phyloP scores from a whole-genome alignment of 2,329 filamentous ascomycete species.

The Pestalotiopsis sp. region DNA sequence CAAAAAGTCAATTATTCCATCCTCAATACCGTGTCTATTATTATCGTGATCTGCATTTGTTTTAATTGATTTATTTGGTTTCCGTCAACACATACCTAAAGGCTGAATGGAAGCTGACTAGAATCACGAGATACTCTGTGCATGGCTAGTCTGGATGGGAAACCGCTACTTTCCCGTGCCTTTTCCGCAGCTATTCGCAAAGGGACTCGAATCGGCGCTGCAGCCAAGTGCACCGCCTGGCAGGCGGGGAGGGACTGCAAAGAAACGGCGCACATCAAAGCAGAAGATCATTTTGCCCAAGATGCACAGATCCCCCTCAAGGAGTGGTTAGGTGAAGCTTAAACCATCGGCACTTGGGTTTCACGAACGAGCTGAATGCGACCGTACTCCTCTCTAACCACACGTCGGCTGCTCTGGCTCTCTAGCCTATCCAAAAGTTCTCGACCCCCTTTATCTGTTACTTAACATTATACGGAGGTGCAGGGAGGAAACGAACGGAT shows the following conservation, averaged over 20 bases:
- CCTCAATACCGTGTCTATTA: neutral
- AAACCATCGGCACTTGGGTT: constrained; percentile 2
- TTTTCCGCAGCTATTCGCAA: constrained; percentile 1
- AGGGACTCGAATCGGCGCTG: neutral
- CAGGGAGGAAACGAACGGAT: neutral
- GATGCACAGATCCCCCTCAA: constrained; percentile 5
- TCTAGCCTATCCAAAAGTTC: neutral
- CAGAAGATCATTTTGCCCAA: neutral
- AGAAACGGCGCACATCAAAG: neutral
- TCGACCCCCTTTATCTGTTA: neutral
- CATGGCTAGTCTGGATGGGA: neutral
- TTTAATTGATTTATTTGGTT: neutral
- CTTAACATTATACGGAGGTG: neutral
- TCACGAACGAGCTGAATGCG: neutral
- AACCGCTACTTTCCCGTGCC: neutral
- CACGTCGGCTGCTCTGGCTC: neutral
- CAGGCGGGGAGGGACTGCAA: neutral
- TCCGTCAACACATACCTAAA: neutral
- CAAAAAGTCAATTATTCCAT: neutral
- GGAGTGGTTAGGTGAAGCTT: neutral
- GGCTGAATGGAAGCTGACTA: neutral
- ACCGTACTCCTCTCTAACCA: neutral
- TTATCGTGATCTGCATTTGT: neutral
- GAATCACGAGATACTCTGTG: neutral
- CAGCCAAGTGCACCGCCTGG: neutral